phyloP scores from a whole-genome alignment of 495 filamentous ascomycete species.

The Antarctomyces pellizariae region DNA sequence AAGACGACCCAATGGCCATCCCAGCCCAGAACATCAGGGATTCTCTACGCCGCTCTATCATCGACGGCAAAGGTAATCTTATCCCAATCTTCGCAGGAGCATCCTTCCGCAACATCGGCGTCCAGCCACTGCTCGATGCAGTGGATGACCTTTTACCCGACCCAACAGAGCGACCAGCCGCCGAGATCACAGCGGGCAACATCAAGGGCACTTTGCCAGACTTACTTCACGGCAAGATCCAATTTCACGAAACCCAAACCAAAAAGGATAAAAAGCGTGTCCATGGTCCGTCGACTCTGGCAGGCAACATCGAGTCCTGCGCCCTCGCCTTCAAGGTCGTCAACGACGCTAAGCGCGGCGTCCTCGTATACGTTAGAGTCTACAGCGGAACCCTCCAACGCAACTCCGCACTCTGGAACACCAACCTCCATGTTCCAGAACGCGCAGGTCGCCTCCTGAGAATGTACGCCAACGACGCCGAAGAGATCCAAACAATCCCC shows the following conservation, averaged over 20 bases:
- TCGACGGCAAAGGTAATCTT: constrained; percentile 34
- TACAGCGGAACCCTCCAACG: constrained; percentile 65
- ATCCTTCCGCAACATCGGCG: constrained; percentile 82
- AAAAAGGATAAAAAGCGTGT: constrained; percentile 8
- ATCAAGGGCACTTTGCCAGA: constrained; percentile 24
- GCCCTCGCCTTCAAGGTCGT: constrained; percentile 95
- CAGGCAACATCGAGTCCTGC: constrained; percentile 41
- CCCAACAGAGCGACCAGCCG: constrained; percentile 53
- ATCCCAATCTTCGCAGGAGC: constrained; percentile 82
- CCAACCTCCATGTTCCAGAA: constrained; percentile 63
- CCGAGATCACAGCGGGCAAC: constrained; percentile 45
- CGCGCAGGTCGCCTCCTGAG: constrained; percentile 59
- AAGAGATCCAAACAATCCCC: constrained; percentile 57
- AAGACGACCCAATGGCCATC: constrained; percentile 48
- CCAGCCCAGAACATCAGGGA: constrained; percentile 37
- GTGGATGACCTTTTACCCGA: constrained; percentile 70
- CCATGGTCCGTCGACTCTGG: constrained; percentile 10
- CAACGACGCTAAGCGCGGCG: constrained; percentile 62
- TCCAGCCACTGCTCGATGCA: constrained; percentile 79
- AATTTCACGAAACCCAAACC: constrained; percentile 13
- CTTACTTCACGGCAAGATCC: constrained; percentile 19
- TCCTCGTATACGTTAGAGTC: constrained; percentile 78
- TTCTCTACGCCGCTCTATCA: constrained; percentile 49
- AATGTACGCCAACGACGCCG: constrained; percentile 77
- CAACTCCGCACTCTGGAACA: constrained; percentile 63